A percentile compares a stretch with the other conserved stretches of the same genome.
Conservation (phyloP, 1,284 basidiomycete species). For the Stygiomarasmius scandens region DNA sequence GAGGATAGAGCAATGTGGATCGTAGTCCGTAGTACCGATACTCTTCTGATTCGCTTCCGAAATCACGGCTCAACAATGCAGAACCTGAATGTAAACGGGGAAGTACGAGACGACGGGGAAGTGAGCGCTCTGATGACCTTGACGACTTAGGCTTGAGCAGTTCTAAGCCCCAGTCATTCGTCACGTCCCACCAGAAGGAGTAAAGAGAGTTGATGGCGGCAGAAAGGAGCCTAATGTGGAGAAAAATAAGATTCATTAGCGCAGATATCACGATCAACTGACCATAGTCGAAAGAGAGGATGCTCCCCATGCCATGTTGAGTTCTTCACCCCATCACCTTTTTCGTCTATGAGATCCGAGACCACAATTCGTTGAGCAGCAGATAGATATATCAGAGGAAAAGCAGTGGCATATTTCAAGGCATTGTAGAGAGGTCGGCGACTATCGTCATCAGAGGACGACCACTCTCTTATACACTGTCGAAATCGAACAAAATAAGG, state of each 20-base stretch:
- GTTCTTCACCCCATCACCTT: conserved; percentile 44
- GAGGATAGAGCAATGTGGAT: conserved; percentile 71
- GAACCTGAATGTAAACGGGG: conserved; percentile 48
- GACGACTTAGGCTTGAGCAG: conserved; percentile 55
- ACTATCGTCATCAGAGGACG: conserved; percentile 64
- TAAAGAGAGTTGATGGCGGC: conserved; percentile 91
- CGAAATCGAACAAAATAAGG: conserved; percentile 92
- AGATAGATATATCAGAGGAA: conserved; percentile 96
- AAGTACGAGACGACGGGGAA: conserved; percentile 45
- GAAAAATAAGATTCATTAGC: conserved; percentile 3
- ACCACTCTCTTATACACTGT: conserved; percentile 91
- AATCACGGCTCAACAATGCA: conserved; percentile 22
- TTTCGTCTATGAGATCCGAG: conserved; percentile 53
- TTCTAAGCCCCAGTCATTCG: conserved; percentile 95
- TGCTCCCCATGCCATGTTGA: conserved; percentile 78
- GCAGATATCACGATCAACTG: conserved; percentile 25
- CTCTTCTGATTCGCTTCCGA: conserved; percentile 11
- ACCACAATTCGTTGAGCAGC: conserved; percentile 80
- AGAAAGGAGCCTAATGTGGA: conserved; percentile 70
- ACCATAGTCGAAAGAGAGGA: conserved; percentile 84
- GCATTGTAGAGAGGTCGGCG: conserved; percentile 89
- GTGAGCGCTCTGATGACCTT: conserved; percentile 22
- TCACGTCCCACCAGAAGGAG: conserved; percentile 99
- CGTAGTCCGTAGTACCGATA: conserved; percentile 74
- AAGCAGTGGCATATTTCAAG: conserved; percentile 94